Evolutionary conservation across 345 rosid species (phyloP), one percentile per base, ranked within the genome.

Genomic region (Ceriops decandra): DNA sequence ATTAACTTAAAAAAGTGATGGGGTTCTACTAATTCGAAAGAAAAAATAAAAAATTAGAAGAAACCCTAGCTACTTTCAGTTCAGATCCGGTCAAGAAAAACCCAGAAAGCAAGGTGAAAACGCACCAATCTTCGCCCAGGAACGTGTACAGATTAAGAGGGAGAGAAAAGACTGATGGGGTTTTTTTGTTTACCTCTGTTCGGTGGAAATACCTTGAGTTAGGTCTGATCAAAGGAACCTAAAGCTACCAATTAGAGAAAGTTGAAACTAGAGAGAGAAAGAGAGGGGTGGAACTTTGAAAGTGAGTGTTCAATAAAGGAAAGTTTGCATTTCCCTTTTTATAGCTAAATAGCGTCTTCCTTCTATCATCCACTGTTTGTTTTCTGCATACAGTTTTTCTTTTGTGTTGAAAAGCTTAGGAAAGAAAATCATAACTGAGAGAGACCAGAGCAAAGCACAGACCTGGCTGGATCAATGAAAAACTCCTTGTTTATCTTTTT

Each of bases 221-320:
- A 61, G 70, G 60, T 49, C 33, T 33, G 76, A 33, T 68, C 75
- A 66, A 52, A 69, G 46, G 33, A 67, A 68, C 68, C 68, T 21
- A 59, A 72, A 66, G 42, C 46, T 71, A 57, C 73, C 68, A 66
- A 38, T 63, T 51, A 46, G 24, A 69, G 57, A 58, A 58, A 68
- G 52, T 9, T 1, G 30, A 10, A 4, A 30, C 24, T 2, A 3
- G 31, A 31, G 19, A 61, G 62, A 63, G 24, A 63, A 11, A 22
- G 20, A 32, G 38, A 38, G 1, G 54, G 16, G 53, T 42, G 19
- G 1, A 21, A 5, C 16, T 3, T 21, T 5, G n/a, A 26, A 1
- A 9, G 15, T 46, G 38, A 46, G 52, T 38, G 82, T 66, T 78
- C 81, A 35, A 77, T 72, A 80, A 83, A 70, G 84, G 86, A 80